Conservation (phyloP, 345 rosid genomes). For the Brassica juncea region DNA sequence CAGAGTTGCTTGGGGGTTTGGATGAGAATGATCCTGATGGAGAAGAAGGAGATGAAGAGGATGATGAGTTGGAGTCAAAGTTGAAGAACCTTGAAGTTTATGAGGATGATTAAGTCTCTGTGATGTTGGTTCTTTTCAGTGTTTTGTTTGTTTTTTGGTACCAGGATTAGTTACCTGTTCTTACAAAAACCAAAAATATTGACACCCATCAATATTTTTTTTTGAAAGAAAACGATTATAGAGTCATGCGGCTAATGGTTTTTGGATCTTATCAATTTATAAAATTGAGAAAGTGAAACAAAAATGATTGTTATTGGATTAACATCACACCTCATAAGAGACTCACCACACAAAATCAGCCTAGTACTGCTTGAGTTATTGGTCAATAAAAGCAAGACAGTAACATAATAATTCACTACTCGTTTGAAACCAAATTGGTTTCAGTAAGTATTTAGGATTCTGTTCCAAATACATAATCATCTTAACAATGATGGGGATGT, state of each 20-base stretch:
- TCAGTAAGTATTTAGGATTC: neutral
- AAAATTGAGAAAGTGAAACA: neutral
- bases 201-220: neutral
- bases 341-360: neutral
- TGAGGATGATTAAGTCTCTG: conserved; percentile 44
- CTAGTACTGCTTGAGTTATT: neutral
- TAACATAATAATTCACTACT: neutral
- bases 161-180: conserved; percentile 6
- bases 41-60: conserved; percentile 57
- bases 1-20: conserved; percentile 62
- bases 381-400: neutral
- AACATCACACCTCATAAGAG: neutral
- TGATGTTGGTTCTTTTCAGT: neutral
- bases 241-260: neutral
- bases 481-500: neutral
- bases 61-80: conserved; percentile 66
- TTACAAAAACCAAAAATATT: conserved; percentile 5
- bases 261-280: neutral
- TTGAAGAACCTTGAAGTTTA: conserved; percentile 69
- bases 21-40: conserved; percentile 93
- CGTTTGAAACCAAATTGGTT: too few relatives aligned
- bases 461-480: neutral
- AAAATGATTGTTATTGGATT: neutral
- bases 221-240: neutral
- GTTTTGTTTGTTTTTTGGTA: conserved; percentile 15